A percentile compares a stretch with the other conserved stretches of the same genome.
phyloP scores from a whole-genome alignment of 345 rosid species.

The Eucalyptus lansdowneana region DNA sequence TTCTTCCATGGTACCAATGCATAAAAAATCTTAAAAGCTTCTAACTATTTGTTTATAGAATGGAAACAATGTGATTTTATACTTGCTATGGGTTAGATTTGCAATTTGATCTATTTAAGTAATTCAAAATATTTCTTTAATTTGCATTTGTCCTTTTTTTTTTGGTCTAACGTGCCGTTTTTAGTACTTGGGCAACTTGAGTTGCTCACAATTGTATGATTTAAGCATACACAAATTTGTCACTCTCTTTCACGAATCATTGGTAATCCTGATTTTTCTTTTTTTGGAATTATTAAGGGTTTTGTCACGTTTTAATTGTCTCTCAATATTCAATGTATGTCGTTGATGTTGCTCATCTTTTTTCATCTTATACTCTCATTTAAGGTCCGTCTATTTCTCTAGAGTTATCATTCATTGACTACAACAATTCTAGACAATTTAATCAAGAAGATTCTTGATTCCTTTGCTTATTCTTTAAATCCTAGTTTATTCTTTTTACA shows the following conservation, averaged over 20 bases:
- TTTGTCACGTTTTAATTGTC: slow-evolving; percentile 19
- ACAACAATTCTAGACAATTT: background rate
- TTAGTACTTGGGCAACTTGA: background rate
- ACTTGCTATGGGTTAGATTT: background rate
- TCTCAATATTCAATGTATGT: too few relatives aligned
- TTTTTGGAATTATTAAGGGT: background rate
- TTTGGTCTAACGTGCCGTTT: background rate
- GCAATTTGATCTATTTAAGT: background rate
- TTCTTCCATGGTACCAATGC: background rate
- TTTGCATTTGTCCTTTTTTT: background rate
- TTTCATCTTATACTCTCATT: background rate
- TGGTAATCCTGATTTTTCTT: background rate
- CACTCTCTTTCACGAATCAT: background rate
- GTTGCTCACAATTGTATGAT: background rate
- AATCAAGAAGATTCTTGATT: background rate
- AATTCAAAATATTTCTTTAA: background rate
- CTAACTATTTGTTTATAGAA: background rate
- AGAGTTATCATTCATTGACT: background rate
- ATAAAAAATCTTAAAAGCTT: background rate
- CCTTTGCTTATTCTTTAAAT: background rate
- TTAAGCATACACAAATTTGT: background rate
- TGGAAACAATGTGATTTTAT: background rate
- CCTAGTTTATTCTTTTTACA: background rate
- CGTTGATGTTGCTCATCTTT: background rate
- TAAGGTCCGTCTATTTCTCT: background rate